Percentiles rank a stretch among this genome's conserved stretches.
These are phyloP conservation scores for Naegleria fowleri DNA, from an alignment of 208 protist genomes.

Conservation along the genomic window DNA sequence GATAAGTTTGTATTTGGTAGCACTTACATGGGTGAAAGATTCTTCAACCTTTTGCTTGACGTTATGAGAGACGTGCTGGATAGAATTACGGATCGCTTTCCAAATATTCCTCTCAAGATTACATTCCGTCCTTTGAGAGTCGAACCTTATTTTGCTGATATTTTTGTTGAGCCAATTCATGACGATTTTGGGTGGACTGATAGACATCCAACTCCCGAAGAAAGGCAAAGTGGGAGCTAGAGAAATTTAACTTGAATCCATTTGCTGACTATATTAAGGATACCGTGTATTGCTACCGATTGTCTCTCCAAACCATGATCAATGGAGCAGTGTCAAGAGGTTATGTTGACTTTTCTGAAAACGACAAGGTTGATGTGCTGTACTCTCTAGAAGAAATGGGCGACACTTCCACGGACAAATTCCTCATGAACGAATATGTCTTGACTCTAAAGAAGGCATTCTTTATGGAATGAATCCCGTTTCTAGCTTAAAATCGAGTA, in stretches of 20 bases:
- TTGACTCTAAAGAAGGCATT: background rate
- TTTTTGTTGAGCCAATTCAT: constrained; percentile 34
- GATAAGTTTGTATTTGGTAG: constrained; percentile 39
- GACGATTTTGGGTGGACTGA: constrained; percentile 33
- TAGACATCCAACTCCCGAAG: background rate
- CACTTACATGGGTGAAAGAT: constrained; percentile 24
- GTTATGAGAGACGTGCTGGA: background rate
- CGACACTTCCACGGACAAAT: background rate
- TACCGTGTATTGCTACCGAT: background rate
- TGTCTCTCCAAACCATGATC: background rate
- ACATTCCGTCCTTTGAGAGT: constrained; percentile 1
- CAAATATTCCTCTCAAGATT: constrained; percentile 11
- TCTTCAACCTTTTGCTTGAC: background rate
- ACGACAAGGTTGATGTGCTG: background rate
- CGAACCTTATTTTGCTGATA: background rate
- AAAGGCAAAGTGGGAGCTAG: background rate
- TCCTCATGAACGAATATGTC: background rate
- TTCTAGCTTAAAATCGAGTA: too few species aligned
- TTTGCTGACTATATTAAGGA: background rate
- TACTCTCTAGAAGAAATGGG: background rate
- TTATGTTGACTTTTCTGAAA: background rate
- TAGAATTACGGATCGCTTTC: constrained; percentile 11
- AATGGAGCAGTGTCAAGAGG: background rate
- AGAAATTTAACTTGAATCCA: background rate
- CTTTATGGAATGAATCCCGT: background rate